Evolutionary conservation across 2,329 filamentous ascomycete species (phyloP), one percentile per base, ranked within the genome.

Genomic region (Chaetothyriales sp.): DNA sequence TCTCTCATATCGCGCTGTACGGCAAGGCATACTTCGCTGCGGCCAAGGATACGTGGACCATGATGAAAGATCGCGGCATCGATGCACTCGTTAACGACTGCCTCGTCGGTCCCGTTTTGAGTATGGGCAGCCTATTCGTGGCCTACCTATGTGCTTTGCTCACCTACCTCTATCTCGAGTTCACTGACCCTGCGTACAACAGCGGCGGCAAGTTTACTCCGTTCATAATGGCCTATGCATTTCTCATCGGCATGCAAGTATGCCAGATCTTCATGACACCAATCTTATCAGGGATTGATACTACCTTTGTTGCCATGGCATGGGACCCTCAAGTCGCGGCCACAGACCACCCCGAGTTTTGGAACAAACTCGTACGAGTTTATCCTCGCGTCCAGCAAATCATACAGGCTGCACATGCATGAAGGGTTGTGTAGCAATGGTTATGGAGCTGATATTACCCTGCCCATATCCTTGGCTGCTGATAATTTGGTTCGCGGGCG

Each of bases 61-160:
- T 94, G 85, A 89, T 95, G 73, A 90, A 89, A 66, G 81, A 94
- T 63, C 86, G 90, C 29, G 90, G 90, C 25, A 83, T 95, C 54
- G 89, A 95, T 61, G 89, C 87, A 0, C 77, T 97, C 1, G 77
- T 94, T 61, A 94, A 94, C 63, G 86, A 94, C 65, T 94, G 87
- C 59, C 77, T 95, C 40, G 83, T 89, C 50, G 83, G 82, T 0
- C 82, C 83, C 0, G 83, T 86, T 0, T 70, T 77, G 20, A 83
- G 81, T 15, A 86, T 89, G 71, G 89, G 87, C 7, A 82, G 84
- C 1, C 78, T 86, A 0, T 92, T 94, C 61, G 83, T 95, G 45
- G 89, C 79, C 1, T 95, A 92, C 62, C 77, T 85, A 9, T 92
- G 85, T 57, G 82, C 86, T 0, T 72, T 95, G 44, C 73, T 95